Evolutionary conservation across 164 flowering plant genomes (phyloP).

Genomic region (Macadamia tetraphylla): DNA sequence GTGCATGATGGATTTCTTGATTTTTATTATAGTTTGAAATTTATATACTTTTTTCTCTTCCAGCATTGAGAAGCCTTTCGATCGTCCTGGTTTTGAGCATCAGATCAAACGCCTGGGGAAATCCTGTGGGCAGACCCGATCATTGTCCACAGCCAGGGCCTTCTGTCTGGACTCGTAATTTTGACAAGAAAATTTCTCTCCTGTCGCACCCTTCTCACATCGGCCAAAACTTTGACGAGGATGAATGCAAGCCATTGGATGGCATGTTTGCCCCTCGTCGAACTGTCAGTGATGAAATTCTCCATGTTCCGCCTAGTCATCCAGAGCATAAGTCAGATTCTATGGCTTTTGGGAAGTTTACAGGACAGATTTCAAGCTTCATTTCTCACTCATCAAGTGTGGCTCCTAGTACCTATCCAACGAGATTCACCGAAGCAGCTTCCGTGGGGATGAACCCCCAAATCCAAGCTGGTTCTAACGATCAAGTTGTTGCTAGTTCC

Average conservation of each 20-base stretch:
- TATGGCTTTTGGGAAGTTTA: slow-evolving; percentile 15
- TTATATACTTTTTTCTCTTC: not conserved
- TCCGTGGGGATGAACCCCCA: slow-evolving; percentile 20
- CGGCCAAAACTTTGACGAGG: slow-evolving; percentile 91
- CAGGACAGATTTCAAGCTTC: slow-evolving; percentile 22
- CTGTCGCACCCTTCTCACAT: slow-evolving; percentile 37
- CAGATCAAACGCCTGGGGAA: slow-evolving; percentile 49
- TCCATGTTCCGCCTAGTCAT: slow-evolving; percentile 21
- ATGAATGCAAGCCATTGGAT: slow-evolving; percentile 89
- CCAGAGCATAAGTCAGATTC: slow-evolving; percentile 41
- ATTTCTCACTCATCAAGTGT: slow-evolving; percentile 19
- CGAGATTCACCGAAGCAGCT: slow-evolving; percentile 26
- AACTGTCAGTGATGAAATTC: slow-evolving; percentile 56
- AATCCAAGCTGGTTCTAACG: too few species aligned
- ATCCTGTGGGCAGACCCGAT: slow-evolving; percentile 48
- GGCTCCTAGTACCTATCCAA: slow-evolving; percentile 16
- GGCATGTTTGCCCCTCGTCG: slow-evolving; percentile 51
- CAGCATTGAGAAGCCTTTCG: slow-evolving; percentile 56
- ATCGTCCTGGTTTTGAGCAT: slow-evolving; percentile 56
- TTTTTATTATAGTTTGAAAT: too few species aligned
- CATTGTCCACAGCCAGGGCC: slow-evolving; percentile 61
- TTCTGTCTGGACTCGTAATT: slow-evolving; percentile 49
- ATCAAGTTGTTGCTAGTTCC: slow-evolving; percentile 21
- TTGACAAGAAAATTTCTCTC: slow-evolving; percentile 67
- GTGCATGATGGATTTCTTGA: not conserved